phyloP scores from a whole-genome alignment of 1,284 basidiomycete genomes.

The Hemileia vastatrix region DNA sequence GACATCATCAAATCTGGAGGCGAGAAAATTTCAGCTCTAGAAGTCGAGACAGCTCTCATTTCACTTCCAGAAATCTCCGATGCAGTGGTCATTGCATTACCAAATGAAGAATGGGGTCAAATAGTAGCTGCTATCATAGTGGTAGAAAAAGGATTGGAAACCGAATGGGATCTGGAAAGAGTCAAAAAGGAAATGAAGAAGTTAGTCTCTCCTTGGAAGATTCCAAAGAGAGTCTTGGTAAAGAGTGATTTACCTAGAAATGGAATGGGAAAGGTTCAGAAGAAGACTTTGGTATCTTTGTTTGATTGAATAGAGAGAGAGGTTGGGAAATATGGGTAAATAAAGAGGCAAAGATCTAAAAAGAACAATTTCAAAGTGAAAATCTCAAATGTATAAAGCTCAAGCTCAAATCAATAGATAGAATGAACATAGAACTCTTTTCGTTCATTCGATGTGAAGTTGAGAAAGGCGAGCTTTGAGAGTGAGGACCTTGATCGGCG shows the following conservation, averaged over 20 bases:
- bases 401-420: too few species aligned
- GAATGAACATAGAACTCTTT: too few species aligned
- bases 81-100: conserved; percentile 42
- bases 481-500: too few species aligned
- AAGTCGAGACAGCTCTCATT: conserved; percentile 42
- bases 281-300: conserved; percentile 23
- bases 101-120: conserved; percentile 44
- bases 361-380: too few species aligned
- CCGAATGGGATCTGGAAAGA: conserved; percentile 26
- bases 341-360: too few species aligned
- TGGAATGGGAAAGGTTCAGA: conserved; percentile 25
- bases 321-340: too few species aligned
- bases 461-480: too few species aligned
- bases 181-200: conserved; percentile 23
- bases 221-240: conserved; percentile 2
- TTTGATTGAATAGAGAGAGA: too few species aligned
- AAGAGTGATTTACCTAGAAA: conserved; percentile 24
- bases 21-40: conserved; percentile 44
- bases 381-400: too few species aligned
- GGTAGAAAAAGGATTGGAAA: conserved; percentile 9
- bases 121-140: conserved; percentile 33
- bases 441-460: too few species aligned
- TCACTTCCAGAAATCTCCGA: conserved; percentile 38
- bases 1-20: conserved; percentile 34
- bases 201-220: conserved; percentile 15